Conservation (phyloP, 163 green algal species). For the Prototheca wickerhamii region DNA sequence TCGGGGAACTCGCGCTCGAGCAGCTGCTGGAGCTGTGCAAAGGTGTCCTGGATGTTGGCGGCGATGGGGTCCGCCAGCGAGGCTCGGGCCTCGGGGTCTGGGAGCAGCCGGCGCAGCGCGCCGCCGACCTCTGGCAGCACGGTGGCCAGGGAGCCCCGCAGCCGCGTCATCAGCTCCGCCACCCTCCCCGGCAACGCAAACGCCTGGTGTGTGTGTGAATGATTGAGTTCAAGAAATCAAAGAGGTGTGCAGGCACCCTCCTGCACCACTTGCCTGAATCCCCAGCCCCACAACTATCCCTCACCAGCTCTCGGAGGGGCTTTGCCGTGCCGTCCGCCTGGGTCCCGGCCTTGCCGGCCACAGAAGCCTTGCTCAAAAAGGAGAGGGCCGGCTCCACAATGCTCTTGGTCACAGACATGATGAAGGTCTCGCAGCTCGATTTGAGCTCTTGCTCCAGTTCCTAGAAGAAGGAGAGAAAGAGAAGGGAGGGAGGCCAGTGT, state of each 20-base stretch:
- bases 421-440: conserved; percentile 84
- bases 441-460: conserved; percentile 92
- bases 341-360: not conserved
- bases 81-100: conserved; percentile 60
- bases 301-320: no score
- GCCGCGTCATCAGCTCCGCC: conserved; percentile 60
- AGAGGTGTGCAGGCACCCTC: no score
- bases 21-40: conserved; percentile 66
- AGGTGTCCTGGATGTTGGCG: conserved; percentile 85
- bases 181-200: conserved; percentile 82
- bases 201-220: conserved; percentile 58
- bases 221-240: no score
- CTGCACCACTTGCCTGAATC: no score
- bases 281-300: no score
- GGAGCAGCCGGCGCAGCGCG: conserved; percentile 81
- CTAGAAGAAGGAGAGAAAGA: conserved; percentile 50
- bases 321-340: no score
- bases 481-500: not conserved
- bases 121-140: conserved; percentile 49
- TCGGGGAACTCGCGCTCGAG: conserved; percentile 45
- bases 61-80: conserved; percentile 92
- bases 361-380: conserved; percentile 87
- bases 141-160: conserved; percentile 57
- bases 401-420: conserved; percentile 87
- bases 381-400: conserved; percentile 88